These are phyloP conservation scores for Gynochthodes officinalis DNA, from an alignment of 257 asterid species.

Conservation along the genomic window DNA sequence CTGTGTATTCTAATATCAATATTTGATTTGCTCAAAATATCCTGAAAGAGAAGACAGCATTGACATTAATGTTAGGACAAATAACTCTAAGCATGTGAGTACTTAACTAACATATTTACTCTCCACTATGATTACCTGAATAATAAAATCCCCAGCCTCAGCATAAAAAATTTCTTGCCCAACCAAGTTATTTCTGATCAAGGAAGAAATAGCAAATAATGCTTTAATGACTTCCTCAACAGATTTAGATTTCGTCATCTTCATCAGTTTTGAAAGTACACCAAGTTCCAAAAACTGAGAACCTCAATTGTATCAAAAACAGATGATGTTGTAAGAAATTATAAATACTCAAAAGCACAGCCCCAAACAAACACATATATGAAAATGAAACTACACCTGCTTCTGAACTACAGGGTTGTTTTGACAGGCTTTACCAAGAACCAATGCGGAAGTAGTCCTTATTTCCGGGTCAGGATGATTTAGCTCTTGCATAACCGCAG, in stretches of 20 bases:
- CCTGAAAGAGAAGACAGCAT: constrained; percentile 36
- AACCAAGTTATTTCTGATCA: constrained; percentile 55
- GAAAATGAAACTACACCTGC: constrained; percentile 43
- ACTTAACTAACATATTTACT: constrained; percentile 7
- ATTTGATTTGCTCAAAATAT: constrained; percentile 62
- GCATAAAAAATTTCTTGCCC: constrained; percentile 64
- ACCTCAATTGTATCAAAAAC: constrained; percentile 19
- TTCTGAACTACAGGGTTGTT: constrained; percentile 72
- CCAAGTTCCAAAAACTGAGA: constrained; percentile 74
- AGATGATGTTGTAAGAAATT: background rate
- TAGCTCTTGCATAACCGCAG: constrained; percentile 49
- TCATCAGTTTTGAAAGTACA: constrained; percentile 51
- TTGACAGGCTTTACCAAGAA: constrained; percentile 89
- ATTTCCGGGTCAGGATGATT: constrained; percentile 46
- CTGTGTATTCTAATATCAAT: constrained; percentile 61
- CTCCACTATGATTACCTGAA: constrained; percentile 56
- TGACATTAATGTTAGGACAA: background rate
- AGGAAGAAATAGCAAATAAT: constrained; percentile 73
- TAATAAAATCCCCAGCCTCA: constrained; percentile 67
- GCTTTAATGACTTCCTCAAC: constrained; percentile 80
- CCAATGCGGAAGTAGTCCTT: constrained; percentile 70
- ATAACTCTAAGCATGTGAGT: background rate
- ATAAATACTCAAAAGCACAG: background rate
- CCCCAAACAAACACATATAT: background rate
- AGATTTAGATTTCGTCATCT: constrained; percentile 51